Evolutionary conservation across 345 rosid species (phyloP), one percentile per base, ranked within the genome.

Genomic region (Trapa incisa): DNA sequence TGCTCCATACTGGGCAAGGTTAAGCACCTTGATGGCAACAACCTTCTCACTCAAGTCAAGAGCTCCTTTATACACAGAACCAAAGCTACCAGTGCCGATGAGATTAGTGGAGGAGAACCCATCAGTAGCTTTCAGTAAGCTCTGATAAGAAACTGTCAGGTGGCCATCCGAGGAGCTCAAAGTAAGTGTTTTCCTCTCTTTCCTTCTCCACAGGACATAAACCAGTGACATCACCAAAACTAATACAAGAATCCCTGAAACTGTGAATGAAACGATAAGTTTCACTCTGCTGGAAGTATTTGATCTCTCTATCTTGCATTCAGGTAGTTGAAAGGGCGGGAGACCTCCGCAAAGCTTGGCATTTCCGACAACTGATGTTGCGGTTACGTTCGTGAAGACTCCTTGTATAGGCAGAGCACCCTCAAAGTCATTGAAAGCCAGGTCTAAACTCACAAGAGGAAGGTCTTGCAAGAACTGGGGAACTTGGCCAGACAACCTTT

Each of bases 401-500:
- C 80, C 77, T 65, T 58, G 35, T 0, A 6, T n/a, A 6, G 80
- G 77, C 29, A 74, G 45, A 6, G 60, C 53, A 6, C 77, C 80
- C 37, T 68, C 61, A 0, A 77, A 72, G 50, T 71, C 14, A 66
- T 77, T 77, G 8, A 61, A 77, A 13, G 78, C 66, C 12, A 77
- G 52, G 10, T 68, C 66, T 43, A 77, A 2, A 37, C 54, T 43
- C 3, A 39, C 12, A 22, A 74, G 41, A 4, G 54, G 64, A 14
- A 74, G 56, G 43, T 22, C 53, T 17, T 65, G 68, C 6, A 77
- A 10, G 56, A 47, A 67, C 3, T n/a, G 16, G 2, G 71, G 75
- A 45, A 77, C 22, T 42, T 42, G 35, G 37, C 67, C 67, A 2
- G 67, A 65, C 7, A 65, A 33, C 17, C 52, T 65, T 37, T 65